Base-by-base conservation (phyloP, 768 basidiomycete genomes). In the Panaeolus papilionaceus region DNA sequence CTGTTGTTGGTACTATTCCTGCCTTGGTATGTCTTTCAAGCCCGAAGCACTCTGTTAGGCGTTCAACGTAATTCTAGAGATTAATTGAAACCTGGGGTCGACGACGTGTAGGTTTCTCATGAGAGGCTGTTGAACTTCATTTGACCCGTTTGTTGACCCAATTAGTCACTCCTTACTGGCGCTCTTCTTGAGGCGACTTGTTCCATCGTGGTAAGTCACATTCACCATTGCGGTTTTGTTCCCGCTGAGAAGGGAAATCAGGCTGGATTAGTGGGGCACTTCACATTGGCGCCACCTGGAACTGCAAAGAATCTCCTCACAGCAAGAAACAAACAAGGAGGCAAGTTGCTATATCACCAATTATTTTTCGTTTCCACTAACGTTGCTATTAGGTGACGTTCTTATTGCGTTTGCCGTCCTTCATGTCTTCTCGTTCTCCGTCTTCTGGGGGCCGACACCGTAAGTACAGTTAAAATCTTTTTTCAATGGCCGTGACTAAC, bases 51-150 rank as follows among this genome's bases (percentile, higher is more conserved):
- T 4, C 28, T 64, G 65, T 64, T 65, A 14, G 40, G 16, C 58
- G 47, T 37, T 66, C 49, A 54, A 33, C 9, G 4, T 18, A 61
- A 62, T 64, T 37, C 0, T 54, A 83, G 83, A 76, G 84, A 72
- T 80, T 92, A 62, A 92, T 94, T 45, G 93, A 94, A 75, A 79
- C 84, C 6, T 85, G 89, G 84, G 93, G 92, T n/a, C 86, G 92
- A 64, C 85, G 92, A 63, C 85, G 82, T 65, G 89, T 89, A 72
- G 69, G 79, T 74, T 8, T 38, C 61, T 20, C 58, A 14, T 11
- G 8, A 40, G 61, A 33, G 4, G 39, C 20, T 23, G 40, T 47
- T 26, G 33, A 37, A n/a, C 23, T 28, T 47, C 37, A 20, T 45
- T 14, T 38, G 47, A 62, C 2, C 5, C n/a, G 54, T 38, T 62